Base-by-base conservation (phyloP, 768 basidiomycete genomes). In the Termitomyces sp. region DNA sequence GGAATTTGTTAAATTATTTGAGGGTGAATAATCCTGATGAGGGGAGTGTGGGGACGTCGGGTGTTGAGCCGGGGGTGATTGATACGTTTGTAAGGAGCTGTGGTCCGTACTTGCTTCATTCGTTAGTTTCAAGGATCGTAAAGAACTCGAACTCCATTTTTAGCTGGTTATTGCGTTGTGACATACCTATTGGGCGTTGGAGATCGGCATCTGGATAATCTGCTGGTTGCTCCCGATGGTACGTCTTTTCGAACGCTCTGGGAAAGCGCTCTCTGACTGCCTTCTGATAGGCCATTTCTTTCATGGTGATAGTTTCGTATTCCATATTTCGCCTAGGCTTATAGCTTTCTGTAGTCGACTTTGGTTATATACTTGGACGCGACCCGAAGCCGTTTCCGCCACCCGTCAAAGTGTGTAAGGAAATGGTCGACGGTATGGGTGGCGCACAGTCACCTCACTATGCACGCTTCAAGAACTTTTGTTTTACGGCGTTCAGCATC, bases 381-480 rank as follows among this genome's bases (percentile, higher is more conserved):
- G 97, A 98, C 66, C 97, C 97, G 0, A 98, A 99, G 65, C 93
- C 94, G 0, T 96, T 95, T 66, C 95, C 97, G 2, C 97, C 97
- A 6, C 91, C 94, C 12, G 95, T 98, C 61, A 99, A 99, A 68
- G 90, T 99, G 40, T 98, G 95, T 72, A 95, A 96, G 65, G 97
- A 98, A 67, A 99, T 98, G 97, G 93, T 98, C 0, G 97, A 99
- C 67, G 96, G 91, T 11, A 96, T 99, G 94, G 97, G 97, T n/a
- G 96, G 97, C 11, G 86, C 91, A 1, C 84, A 90, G 64, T 96
- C 94, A 6, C 82, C 88, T n/a, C 96, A 98, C 68, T 98, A 98
- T 69, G 82, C 86, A 24, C 87, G 95, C 30, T 99, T 99, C 84
- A 94, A 98, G 71, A 88, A 84, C 62, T 88, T 94, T 60, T 97